phyloP scores from a whole-genome alignment of 192 early-diverging fungal genomes.

The Podila epicladia region DNA sequence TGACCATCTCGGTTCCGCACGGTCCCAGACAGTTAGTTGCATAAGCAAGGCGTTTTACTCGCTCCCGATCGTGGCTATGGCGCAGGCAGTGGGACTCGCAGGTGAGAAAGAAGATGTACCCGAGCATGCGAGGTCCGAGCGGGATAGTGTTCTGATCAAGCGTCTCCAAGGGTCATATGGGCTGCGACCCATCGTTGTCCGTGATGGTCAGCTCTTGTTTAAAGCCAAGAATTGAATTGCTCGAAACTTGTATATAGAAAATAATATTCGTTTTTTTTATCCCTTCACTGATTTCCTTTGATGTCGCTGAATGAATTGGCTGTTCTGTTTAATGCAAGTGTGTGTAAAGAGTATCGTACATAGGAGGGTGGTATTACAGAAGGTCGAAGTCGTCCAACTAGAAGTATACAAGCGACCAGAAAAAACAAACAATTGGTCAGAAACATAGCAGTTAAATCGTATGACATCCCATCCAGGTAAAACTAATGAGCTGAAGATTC shows the following conservation, averaged over 20 bases:
- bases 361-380: slow-evolving; percentile 60
- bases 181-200: slow-evolving; percentile 8
- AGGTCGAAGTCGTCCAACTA: slow-evolving; percentile 92
- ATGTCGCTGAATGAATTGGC: background rate
- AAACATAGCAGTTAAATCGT: background rate
- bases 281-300: background rate
- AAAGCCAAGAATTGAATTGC: slow-evolving; percentile 17
- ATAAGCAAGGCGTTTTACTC: slow-evolving; percentile 45
- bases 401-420: slow-evolving; percentile 3
- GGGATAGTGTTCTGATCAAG: slow-evolving; percentile 1
- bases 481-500: background rate
- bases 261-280: background rate
- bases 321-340: background rate
- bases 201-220: slow-evolving; percentile 35
- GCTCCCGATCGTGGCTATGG: slow-evolving; percentile 15
- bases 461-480: background rate
- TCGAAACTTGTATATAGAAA: too few species aligned
- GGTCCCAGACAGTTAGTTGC: slow-evolving; percentile 12
- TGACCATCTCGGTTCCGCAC: slow-evolving; percentile 9
- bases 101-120: background rate
- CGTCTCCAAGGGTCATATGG: slow-evolving; percentile 19
- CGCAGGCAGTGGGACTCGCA: slow-evolving; percentile 15
- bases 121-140: background rate
- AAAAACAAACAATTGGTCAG: background rate
- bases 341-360: slow-evolving; percentile 17